Evolutionary conservation across 352 stramenopile species (phyloP).

Genomic region (Pythium chondricola): DNA sequence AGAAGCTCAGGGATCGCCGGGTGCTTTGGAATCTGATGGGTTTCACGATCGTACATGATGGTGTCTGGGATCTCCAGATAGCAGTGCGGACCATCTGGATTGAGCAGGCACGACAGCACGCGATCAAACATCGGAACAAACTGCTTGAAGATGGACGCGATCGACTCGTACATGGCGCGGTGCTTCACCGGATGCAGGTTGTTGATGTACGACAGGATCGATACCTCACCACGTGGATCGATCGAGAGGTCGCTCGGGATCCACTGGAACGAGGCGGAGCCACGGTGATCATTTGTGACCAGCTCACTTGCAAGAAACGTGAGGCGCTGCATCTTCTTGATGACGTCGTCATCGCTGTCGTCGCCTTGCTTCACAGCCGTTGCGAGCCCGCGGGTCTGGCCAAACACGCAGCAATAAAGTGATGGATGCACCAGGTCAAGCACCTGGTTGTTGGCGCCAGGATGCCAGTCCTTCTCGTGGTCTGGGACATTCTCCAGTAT

Average conservation of each 20-base stretch:
- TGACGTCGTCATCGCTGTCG: not conserved
- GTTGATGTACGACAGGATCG: constrained; percentile 33
- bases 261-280: constrained; percentile 21
- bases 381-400: constrained; percentile 16
- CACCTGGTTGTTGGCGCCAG: constrained; percentile 36
- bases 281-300: constrained; percentile 13
- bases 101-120: constrained; percentile 10
- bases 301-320: constrained; percentile 17
- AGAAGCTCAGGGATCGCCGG: constrained; percentile 13
- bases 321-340: constrained; percentile 28
- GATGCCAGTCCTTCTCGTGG: constrained; percentile 50
- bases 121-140: constrained; percentile 31
- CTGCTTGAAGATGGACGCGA: constrained; percentile 16
- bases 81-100: not conserved
- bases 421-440: constrained; percentile 57
- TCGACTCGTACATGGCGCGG: constrained; percentile 15
- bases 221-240: constrained; percentile 5
- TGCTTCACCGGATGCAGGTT: constrained; percentile 26
- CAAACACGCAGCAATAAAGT: constrained; percentile 47
- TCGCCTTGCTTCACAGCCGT: not conserved
- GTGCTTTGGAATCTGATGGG: constrained; percentile 2
- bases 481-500: constrained; percentile 32
- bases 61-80: not conserved
- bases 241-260: constrained; percentile 24
- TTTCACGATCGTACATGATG: constrained; percentile 16